Base-by-base conservation (phyloP, 805 yeast species). In the Cyberlindnera bimundalis region DNA sequence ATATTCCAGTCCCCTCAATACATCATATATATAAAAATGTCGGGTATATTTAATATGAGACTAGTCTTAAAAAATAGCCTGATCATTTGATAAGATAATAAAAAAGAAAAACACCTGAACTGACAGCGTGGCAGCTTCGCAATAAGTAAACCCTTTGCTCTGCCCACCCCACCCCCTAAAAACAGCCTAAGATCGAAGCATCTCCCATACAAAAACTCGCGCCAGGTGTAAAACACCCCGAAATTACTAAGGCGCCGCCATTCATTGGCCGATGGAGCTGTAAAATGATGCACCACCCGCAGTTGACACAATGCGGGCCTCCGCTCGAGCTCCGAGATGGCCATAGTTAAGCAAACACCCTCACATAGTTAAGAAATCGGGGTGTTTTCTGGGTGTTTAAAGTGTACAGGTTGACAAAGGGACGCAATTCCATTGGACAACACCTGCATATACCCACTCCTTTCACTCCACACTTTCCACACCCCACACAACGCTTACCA, bases 361-460 rank as follows among this genome's bases (percentile, higher is more conserved):
- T 19, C 30, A 17, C 46, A 42, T 42, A 42, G 37, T 33, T 33
- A 42, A 42, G 16, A 37, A 33, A 16, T 12, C 13, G n/a, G 51
- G 46, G 51, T 47, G 46, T 37, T 42, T 48, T 48, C 28, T 19
- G 47, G 46, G 46, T 40, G 49, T 40, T n/a, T 24, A 26, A 29
- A 7, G 34, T 30, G 40, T 37, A 35, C 31, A 11, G 10, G 8
- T 28, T 5, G n/a, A n/a, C 25, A 21, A 11, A 6, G 8, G 33
- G 10, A 23, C 24, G 24, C 14, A 19, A 11, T 28, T 12, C 29
- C 36, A 44, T 43, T 37, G 46, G 45, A 18, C 40, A 29, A n/a
- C 16, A 36, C 37, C 17, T 17, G 43, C 42, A 35, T 17, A 7
- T 6, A 29, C 28, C 28, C 24, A n/a, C n/a, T n/a, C n/a, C n/a